A percentile compares a stretch with the other conserved stretches of the same genome.
Evolutionary conservation across 805 yeast species (phyloP).

Genomic region (Suhomyces prunicola): DNA sequence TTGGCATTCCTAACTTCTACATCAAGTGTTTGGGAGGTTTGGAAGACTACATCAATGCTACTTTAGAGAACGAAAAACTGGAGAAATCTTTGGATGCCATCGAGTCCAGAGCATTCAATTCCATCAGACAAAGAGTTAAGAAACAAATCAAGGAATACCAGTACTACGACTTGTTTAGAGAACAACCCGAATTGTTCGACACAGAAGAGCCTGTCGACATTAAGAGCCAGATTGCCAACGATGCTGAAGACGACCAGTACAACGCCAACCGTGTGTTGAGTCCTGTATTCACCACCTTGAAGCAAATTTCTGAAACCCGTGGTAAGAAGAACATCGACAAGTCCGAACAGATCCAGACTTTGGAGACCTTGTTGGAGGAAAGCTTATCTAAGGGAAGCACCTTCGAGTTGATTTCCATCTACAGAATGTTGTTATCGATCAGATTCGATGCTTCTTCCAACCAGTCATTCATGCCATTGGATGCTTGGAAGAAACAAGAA

Average conservation of each 20-base stretch:
- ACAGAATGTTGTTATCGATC: conserved; percentile 79
- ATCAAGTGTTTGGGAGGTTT: conserved; percentile 67
- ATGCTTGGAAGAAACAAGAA: conserved; percentile 74
- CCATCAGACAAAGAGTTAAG: conserved; percentile 82
- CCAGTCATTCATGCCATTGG: conserved; percentile 69
- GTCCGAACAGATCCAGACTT: conserved; percentile 65
- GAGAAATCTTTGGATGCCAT: conserved; percentile 77
- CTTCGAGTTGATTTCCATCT: conserved; percentile 75
- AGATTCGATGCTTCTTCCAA: conserved; percentile 78
- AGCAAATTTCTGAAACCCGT: conserved; percentile 78
- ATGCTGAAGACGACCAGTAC: conserved; percentile 23
- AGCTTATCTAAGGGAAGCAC: conserved; percentile 33
- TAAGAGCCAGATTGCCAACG: neutral
- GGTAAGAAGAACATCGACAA: conserved; percentile 94
- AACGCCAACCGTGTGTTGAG: conserved; percentile 37
- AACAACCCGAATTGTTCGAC: conserved; percentile 73
- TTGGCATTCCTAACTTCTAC: conserved; percentile 67
- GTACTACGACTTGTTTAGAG: conserved; percentile 57
- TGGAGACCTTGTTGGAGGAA: conserved; percentile 57
- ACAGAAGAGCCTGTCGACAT: conserved; percentile 44
- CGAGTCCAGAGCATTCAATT: conserved; percentile 82
- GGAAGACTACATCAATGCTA: conserved; percentile 62
- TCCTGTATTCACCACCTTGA: conserved; percentile 67
- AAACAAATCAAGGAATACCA: conserved; percentile 72
- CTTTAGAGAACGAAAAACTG: conserved; percentile 47